Evolutionary conservation across 2,329 filamentous ascomycete genomes (phyloP), one percentile per base, ranked within the genome.

Genomic region (Chaetomiaceae sp.): DNA sequence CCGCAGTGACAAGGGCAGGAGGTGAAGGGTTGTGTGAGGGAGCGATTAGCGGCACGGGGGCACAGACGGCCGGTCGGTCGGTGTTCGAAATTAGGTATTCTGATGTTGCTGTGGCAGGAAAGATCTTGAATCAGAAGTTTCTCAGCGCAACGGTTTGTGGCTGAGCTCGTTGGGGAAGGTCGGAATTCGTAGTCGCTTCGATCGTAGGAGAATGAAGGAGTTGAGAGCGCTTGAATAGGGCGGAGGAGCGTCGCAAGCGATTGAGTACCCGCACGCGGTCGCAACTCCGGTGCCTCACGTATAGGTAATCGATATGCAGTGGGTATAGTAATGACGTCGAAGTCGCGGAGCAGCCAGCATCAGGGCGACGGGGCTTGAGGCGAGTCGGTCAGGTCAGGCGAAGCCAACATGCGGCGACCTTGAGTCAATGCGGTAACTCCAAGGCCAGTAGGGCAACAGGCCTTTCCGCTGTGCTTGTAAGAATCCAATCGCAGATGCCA

Each of bases 1-100:
- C 60, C 58, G 60, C 53, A 55, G 59, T 40, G 37, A 38, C 35
- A 58, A 62, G 59, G 53, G 51, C 56, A 52, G 54, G 57, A 55
- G 56, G 58, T 64, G 59, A 47, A 44, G 54, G 49, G 56, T 56
- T 58, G 51, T 61, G 57, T 53, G 6, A 17, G 11, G 29, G 52
- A 57, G 60, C 58, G 54, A 54, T 57, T 58, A 54, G 36, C 17
- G 14, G 33, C 11, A 42, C 29, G 29, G n/a, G 29, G 29, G 29
- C 5, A 14, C 11, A 14, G 29, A n/a, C 29, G 29, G 29, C 14
- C 3, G n/a, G 29, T n/a, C 10, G 15, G 15, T 32, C 14, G 7
- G 14, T 32, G 7, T 6, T 32, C 14, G 29, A 32, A 14, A 32
- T 14, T 7, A n/a, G 3, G 11, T 6, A n/a, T n/a, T 32, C 15